Conservation (phyloP, 495 filamentous ascomycete species). For the Aspergillus cristatus region DNA sequence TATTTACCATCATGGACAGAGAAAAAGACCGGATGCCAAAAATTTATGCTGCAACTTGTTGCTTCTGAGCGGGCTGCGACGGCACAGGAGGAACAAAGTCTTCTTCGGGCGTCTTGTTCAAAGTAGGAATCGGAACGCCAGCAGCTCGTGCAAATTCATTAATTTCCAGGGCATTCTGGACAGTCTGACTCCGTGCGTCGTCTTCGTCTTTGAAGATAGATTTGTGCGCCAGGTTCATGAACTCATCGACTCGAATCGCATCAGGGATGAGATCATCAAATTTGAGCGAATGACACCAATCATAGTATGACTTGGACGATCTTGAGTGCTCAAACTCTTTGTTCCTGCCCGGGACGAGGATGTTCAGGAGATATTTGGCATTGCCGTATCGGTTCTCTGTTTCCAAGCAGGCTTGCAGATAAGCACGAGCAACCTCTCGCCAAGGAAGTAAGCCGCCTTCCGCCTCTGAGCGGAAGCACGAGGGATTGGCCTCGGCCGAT, state of each 20-base stretch:
- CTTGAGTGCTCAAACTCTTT: conserved; percentile 46
- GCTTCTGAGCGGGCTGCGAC: too few species aligned
- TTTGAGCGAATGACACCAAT: conserved; percentile 52
- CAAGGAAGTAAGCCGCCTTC: conserved; percentile 61
- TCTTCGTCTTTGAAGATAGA: conserved; percentile 18
- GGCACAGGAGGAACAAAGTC: too few species aligned
- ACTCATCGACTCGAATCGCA: conserved; percentile 54
- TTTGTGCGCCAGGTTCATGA: conserved; percentile 48
- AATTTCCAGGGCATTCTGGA: too few species aligned
- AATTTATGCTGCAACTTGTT: too few species aligned
- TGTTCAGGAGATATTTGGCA: conserved; percentile 80
- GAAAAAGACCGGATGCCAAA: too few species aligned
- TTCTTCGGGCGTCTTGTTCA: too few species aligned
- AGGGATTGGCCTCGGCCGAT: conserved; percentile 78
- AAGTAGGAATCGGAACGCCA: too few species aligned
- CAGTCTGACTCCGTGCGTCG: too few species aligned
- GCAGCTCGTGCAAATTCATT: too few species aligned
- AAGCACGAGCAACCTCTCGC: conserved; percentile 64
- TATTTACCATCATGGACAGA: too few species aligned
- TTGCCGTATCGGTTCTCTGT: conserved; percentile 81
- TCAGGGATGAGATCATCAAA: conserved; percentile 48
- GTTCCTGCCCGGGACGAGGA: conserved; percentile 73
- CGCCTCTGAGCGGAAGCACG: conserved; percentile 66
- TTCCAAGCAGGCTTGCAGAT: conserved; percentile 59
- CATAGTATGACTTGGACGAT: conserved; percentile 51